Evolutionary conservation across 768 basidiomycete genomes (phyloP), one percentile per base, ranked within the genome.

Genomic region (Tylopilus intermedius): DNA sequence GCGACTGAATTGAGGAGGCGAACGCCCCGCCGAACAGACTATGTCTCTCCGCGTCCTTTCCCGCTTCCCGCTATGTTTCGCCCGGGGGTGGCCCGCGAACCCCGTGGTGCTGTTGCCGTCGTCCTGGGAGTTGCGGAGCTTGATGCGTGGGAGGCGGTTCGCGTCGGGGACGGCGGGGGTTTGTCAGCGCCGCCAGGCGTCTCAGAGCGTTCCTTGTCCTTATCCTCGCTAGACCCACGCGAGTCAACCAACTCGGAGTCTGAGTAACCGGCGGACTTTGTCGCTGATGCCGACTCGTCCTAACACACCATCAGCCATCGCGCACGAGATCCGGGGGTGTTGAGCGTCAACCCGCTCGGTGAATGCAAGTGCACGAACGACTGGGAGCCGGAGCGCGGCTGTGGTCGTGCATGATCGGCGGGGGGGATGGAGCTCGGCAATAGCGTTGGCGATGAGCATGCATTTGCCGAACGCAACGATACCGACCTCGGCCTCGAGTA

Each of bases 401-500:
- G 14, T 67, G 72, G 33, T 81, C 79, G 0, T 78, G 76, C 47
- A 76, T 60, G 44, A 88, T 72, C 0, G 83, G 82, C 0, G 84
- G 81, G 0, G 88, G 85, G 2, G 80, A 24, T 86, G 83, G 5
- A 99, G 80, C 51, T 99, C 94, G 5, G 80, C 72, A 59, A 99
- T 96, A 22, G 92, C 92, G 58, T 95, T 94, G 24, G 89, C 86
- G 51, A 99, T 94, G 50, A 91, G 84, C 68, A 91, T 79, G 15
- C 96, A 90, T 67, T 96, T 96, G 11, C 96, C 96, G 60, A 95
- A 96, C 4, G 93, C 93, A 62, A 79, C 74, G 58, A 99, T 92
- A 22, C 94, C 96, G 49, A 99, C 86, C 72, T 98, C 94, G 9
- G 74, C 77, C 73, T 98, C 98, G 61, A 99, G 84, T 14, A 96